Percentiles rank a stretch among this genome's conserved stretches.
phyloP scores from a whole-genome alignment of 2,329 filamentous ascomycete species.

The Aplosporella prunicola region DNA sequence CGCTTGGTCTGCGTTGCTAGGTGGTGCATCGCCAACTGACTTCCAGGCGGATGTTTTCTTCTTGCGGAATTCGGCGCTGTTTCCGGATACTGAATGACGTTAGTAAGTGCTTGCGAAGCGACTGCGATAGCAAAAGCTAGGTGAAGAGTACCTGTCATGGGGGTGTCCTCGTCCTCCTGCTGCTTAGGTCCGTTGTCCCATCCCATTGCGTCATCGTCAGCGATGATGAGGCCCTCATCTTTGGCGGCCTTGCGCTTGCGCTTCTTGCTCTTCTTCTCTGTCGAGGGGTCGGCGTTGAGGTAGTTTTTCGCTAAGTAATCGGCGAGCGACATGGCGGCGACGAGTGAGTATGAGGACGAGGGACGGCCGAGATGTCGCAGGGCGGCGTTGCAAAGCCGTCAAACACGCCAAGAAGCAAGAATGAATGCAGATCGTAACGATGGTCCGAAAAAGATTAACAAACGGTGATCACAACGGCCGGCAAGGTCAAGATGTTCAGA shows the following conservation, averaged over 20 bases:
- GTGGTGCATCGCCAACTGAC: constrained; percentile 47
- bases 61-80: constrained; percentile 51
- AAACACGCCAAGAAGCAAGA: no score
- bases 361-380: no score
- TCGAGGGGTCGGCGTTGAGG: constrained; percentile 53
- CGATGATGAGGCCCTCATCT: constrained; percentile 33
- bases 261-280: constrained; percentile 43
- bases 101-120: no score
- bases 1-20: constrained; percentile 46
- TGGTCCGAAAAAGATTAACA: no score
- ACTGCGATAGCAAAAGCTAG: no score
- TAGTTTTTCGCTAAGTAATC: constrained; percentile 90
- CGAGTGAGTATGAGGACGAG: no score
- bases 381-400: no score
- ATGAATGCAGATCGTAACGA: no score
- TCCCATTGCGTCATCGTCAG: constrained; percentile 46
- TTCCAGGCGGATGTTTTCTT: constrained; percentile 63
- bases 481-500: no score
- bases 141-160: constrained; percentile 28
- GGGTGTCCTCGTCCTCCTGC: constrained; percentile 48
- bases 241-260: constrained; percentile 38
- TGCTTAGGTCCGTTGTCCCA: constrained; percentile 43
- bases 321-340: constrained; percentile 61
- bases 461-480: no score
- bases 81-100: constrained; percentile 21